A percentile compares a stretch with the other conserved stretches of the same genome.
phyloP scores from a whole-genome alignment of 1,139 yeast genomes.

The Geotrichum phurueaensis region DNA sequence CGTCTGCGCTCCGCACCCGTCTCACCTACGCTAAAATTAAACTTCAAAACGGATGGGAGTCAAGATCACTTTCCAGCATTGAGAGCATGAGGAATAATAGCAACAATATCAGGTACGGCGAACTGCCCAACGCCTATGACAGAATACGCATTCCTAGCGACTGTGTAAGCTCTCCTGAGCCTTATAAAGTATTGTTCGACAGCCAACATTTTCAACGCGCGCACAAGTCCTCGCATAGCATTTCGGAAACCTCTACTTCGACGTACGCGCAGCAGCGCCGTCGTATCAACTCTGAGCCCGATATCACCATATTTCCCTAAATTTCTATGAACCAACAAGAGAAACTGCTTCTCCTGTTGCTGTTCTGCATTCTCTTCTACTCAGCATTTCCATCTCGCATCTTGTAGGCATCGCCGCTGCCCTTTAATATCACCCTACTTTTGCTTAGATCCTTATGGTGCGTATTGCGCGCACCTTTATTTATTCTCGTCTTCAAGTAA shows the following conservation, averaged over 20 bases:
- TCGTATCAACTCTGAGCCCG: neutral
- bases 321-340: neutral
- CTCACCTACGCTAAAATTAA: conserved; percentile 45
- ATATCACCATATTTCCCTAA: neutral
- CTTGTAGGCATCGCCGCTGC: neutral
- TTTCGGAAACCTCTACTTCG: neutral
- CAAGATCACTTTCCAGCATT: conserved; percentile 5
- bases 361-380: neutral
- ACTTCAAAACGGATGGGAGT: conserved; percentile 36
- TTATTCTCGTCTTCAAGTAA: neutral
- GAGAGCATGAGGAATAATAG: neutral
- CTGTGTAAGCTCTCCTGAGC: neutral
- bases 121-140: neutral
- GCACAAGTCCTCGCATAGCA: neutral
- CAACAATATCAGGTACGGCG: neutral
- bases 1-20: conserved; percentile 41
- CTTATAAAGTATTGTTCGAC: neutral
- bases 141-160: neutral
- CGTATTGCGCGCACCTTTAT: neutral
- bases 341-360: neutral
- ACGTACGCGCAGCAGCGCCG: neutral
- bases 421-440: neutral
- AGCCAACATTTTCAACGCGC: neutral
- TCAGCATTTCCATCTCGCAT: neutral
- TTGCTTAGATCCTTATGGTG: neutral